Evolutionary conservation across 169 alveolate genomes (phyloP), one percentile per base, ranked within the genome.

Genomic region (Plasmodium adleri): DNA sequence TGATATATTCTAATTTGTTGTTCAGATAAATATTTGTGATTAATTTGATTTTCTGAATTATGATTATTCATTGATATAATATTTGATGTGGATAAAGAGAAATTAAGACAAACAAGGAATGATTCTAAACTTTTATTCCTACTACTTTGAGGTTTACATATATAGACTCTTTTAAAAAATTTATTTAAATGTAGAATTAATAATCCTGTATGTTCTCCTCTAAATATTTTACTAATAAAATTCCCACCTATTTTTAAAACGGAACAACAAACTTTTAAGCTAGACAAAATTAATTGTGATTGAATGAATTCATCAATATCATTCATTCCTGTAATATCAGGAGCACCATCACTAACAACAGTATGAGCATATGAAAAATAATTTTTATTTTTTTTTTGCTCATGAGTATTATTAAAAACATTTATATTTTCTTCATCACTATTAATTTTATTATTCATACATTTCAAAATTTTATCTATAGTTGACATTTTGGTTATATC

Each of bases 321-420:
- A 88, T 97, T 98, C 93, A 97, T 95, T 13, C 99, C 99, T 26
- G 99, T 97, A 2, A 99, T 99, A 88, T 99, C 99, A 3, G 99
- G 99, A 5, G 99, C 99, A 1, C 99, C 99, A 95, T 99, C 99
- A 86, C 99, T 96, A 15, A 98, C 96, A 32, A 99, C 98, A 43
- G 98, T 90, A 67, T 98, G 98, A 0, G 99, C 98, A 70, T 94
- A 92, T 60, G 74, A 54, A 73, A 59, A 93, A 74, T 66, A 93
- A 68, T 68, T 68, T 20, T 15, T 3, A 6, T 6, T 22, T 4
- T 45, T 45, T 1, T 15, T 22, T 9, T 12, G 26, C 5, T 64
- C 7, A 13, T 0, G 17, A 15, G 2, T 60, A 72, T 87, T 22
- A 75, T 50, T 3, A 28, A 67, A 47, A 74, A 22, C 17, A 39